Conservation (phyloP, 768 basidiomycete genomes). For the Termitomyces sp. region DNA sequence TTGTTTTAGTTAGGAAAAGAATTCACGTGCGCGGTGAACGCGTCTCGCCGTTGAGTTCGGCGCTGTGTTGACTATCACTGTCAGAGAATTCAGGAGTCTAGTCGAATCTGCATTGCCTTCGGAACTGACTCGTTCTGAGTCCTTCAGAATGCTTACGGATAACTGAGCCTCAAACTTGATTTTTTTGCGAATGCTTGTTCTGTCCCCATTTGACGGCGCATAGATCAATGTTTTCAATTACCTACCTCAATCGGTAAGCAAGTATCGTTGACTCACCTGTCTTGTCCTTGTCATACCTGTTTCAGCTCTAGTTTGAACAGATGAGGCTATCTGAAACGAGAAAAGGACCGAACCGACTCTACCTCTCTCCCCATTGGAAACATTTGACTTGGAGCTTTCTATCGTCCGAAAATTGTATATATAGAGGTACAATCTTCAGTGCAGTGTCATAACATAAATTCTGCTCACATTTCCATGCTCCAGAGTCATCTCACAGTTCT, state of each 20-base stretch:
- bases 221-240: constrained; percentile 8
- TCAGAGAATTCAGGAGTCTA: background rate
- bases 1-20: background rate
- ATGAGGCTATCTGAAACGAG: constrained; percentile 29
- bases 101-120: constrained; percentile 7
- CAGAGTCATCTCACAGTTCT: constrained; percentile 62
- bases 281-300: constrained; percentile 17
- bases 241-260: constrained; percentile 5
- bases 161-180: background rate
- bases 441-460: background rate
- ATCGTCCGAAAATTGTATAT: constrained; percentile 6
- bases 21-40: background rate
- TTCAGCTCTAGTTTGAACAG: constrained; percentile 23
- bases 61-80: background rate
- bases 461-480: constrained; percentile 22
- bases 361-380: constrained; percentile 10
- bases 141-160: background rate
- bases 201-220: background rate
- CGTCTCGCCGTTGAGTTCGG: background rate
- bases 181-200: background rate
- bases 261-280: constrained; percentile 9
- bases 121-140: constrained; percentile 10
- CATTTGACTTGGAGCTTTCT: constrained; percentile 16
- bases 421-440: constrained; percentile 2
- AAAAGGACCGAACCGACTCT: constrained; percentile 16